phyloP scores from a whole-genome alignment of 2,329 filamentous ascomycete species.

The Talaromyces marneffei region DNA sequence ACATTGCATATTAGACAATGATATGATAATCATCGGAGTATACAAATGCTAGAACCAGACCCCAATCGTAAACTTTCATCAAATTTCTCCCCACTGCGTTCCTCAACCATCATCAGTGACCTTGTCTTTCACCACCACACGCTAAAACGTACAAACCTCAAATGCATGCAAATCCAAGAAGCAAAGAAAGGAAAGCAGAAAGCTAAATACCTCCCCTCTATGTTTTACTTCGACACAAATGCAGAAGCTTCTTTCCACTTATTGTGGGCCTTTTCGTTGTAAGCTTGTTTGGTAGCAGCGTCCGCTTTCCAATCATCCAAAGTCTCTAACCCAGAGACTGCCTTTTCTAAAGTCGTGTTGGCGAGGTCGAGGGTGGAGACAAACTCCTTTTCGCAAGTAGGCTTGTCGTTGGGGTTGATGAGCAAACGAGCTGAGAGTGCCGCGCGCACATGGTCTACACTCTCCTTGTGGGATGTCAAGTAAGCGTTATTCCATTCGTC shows the following conservation, averaged over 20 bases:
- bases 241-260: constrained; percentile 38
- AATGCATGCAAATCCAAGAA: not conserved
- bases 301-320: constrained; percentile 49
- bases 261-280: constrained; percentile 37
- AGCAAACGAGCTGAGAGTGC: constrained; percentile 56
- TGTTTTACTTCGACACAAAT: constrained; percentile 21
- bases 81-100: not conserved
- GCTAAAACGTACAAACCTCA: not conserved
- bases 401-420: constrained; percentile 53
- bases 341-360: constrained; percentile 51
- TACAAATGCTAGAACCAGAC: not conserved
- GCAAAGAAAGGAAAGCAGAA: not conserved
- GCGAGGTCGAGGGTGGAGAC: constrained; percentile 51
- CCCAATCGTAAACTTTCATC: not conserved
- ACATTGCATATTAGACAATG: not conserved
- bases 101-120: not conserved
- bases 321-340: constrained; percentile 48
- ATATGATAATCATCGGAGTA: not conserved
- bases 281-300: constrained; percentile 45
- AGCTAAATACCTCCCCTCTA: not conserved
- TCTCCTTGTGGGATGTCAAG: constrained; percentile 56
- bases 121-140: not conserved
- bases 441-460: constrained; percentile 57
- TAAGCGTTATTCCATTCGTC: constrained; percentile 63
- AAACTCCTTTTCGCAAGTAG: constrained; percentile 58